Base-by-base conservation (phyloP, 192 early-diverging fungal species). In the Coemansia furcata region DNA sequence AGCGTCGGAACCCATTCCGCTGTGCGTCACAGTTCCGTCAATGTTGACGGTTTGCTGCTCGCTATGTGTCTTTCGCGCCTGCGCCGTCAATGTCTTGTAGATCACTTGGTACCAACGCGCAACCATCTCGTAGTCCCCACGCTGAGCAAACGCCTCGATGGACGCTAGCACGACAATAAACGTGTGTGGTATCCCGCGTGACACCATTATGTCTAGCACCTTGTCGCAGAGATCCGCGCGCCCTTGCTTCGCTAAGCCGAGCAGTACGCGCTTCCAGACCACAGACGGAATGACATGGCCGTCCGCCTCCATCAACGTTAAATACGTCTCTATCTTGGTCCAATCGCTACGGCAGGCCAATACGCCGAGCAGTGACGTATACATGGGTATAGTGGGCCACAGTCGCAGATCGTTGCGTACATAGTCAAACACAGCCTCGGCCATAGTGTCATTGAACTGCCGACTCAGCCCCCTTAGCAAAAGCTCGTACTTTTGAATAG, bases 401-500 rank as follows among this genome's bases (percentile, higher is more conserved):
- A 82, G 66, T 3, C 66, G 61, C 32, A 71, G 67, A 3, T 73
- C 64, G n/a, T 73, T 55, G 44, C 79, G 74, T 46, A 73, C 68
- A 44, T 82, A 75, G 35, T 14, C 42, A 40, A 82, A 68, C 36
- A 73, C 73, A 1, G 67, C 67, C 37, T 67, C 69, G 1, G 71
- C 63, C 9, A 60, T 62, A n/a, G 60, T 58, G 1, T 62, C 79
- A 17, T 58, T 33, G 12, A 71, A 74, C 33, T 44, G 46, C 33
- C 40, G 66, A 58, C 74, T 76, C 36, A 82, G 65, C 9, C 69
- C 79, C 26, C 60, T 72, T 0, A 82, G 67, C 43, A 82, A 40
- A 21, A 82, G 58, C 68, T 82, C 79, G 37, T 71, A 82, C 47
- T 71, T 70, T 35, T 76, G 79, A 15, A 71, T 46, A 2, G 74